phyloP scores from a whole-genome alignment of 2,329 filamentous ascomycete genomes.

The Juglanconis juglandina region DNA sequence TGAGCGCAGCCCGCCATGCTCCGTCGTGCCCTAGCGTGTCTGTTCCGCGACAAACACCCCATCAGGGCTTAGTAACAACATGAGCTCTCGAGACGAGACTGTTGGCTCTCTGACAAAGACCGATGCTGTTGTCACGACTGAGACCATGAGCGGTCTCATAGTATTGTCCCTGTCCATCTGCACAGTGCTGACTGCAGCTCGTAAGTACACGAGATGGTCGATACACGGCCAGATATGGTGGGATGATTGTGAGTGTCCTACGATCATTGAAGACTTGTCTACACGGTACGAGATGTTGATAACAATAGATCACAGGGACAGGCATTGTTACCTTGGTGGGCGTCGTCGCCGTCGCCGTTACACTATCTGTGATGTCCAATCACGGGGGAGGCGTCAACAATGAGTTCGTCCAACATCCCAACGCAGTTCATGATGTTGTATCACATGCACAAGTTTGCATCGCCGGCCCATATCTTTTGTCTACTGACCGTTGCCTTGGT shows the following conservation, averaged over 20 bases:
- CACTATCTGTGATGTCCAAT: conserved; percentile 19
- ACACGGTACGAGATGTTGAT: neutral
- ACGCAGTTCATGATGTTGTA: neutral
- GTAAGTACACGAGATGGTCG: conserved; percentile 21
- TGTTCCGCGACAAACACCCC: no score
- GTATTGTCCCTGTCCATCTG: no score
- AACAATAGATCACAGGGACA: conserved; percentile 12
- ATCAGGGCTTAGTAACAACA: no score
- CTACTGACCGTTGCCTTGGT: neutral
- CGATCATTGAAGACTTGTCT: neutral
- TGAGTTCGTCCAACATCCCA: neutral
- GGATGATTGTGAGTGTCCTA: conserved; percentile 24
- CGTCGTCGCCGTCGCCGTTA: conserved; percentile 17
- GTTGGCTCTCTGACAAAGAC: no score
- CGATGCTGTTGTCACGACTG: no score
- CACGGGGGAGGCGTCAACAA: conserved; percentile 18
- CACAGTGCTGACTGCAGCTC: conserved; percentile 11
- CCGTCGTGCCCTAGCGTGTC: no score
- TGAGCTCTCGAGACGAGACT: no score
- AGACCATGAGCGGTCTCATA: no score
- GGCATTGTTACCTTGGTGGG: conserved; percentile 23
- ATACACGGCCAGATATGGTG: conserved; percentile 25
- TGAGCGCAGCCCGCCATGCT: no score
- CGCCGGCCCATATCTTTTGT: neutral
- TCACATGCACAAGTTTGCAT: neutral